A percentile compares a stretch with the other conserved stretches of the same genome.
Conservation (phyloP, 805 yeast species). For the Hanseniaspora pseudoguilliermondii region DNA sequence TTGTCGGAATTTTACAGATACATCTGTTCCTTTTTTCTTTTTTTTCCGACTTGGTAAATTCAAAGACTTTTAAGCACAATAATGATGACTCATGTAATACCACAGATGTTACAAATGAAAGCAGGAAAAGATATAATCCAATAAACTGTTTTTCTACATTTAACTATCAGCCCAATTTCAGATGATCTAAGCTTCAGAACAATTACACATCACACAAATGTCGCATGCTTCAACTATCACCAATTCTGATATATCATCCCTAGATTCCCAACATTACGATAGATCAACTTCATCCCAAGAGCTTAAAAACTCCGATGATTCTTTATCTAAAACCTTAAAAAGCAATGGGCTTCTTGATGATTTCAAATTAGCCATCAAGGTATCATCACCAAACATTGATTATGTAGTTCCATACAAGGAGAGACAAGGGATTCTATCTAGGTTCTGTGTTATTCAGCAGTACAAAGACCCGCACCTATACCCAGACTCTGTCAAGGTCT, state of each 20-base stretch:
- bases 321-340: neutral
- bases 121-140: no score
- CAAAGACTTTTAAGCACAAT: no score
- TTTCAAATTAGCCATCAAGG: constrained; percentile 5
- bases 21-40: no score
- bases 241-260: neutral
- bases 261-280: neutral
- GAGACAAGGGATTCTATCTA: constrained; percentile 48
- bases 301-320: neutral
- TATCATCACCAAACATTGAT: constrained; percentile 14
- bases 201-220: neutral
- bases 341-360: constrained; percentile 2
- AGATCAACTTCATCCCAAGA: neutral
- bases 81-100: no score
- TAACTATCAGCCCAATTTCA: neutral
- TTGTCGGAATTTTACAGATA: no score
- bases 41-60: no score
- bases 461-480: constrained; percentile 59
- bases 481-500: constrained; percentile 36
- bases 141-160: neutral
- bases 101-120: no score
- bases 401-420: constrained; percentile 23
- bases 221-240: neutral
- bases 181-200: neutral
- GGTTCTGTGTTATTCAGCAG: constrained; percentile 47